phyloP scores from a whole-genome alignment of 75 land plant genomes.

The Chamaecyparis obtusa region DNA sequence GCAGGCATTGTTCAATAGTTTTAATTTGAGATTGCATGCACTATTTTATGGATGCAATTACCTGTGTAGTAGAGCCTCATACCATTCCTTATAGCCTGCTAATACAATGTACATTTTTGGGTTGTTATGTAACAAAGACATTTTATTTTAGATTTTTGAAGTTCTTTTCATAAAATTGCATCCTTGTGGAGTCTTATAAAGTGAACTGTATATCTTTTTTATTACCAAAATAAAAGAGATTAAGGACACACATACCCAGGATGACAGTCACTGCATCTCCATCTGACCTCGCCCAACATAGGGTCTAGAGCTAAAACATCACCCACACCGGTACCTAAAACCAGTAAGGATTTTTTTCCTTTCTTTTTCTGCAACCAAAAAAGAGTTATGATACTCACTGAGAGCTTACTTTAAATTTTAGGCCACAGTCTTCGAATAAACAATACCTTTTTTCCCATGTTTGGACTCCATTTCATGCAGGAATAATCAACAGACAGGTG shows the following conservation, averaged over 20 bases:
- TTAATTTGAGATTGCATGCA: not conserved
- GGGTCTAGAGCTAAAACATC: constrained; percentile 83
- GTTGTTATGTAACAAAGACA: not conserved
- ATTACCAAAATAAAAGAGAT: not conserved
- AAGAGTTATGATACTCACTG: not conserved
- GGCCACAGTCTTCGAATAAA: not conserved
- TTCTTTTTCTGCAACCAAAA: constrained; percentile 58
- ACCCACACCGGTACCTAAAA: constrained; percentile 82
- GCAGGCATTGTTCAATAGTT: not conserved
- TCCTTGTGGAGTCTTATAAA: not conserved
- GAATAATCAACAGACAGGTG: constrained; percentile 84
- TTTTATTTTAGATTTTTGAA: not conserved
- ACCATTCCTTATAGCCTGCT: not conserved
- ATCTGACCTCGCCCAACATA: constrained; percentile 69
- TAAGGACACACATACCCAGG: constrained; percentile 62
- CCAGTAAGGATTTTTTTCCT: constrained; percentile 43
- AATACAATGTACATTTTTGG: not conserved
- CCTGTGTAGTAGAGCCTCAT: not conserved
- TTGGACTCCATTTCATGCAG: constrained; percentile 80
- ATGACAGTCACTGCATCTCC: constrained; percentile 74
- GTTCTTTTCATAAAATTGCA: not conserved
- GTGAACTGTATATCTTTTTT: not conserved
- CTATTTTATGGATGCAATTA: not conserved
- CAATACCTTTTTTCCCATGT: constrained; percentile 48
- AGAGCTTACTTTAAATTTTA: not conserved